A percentile compares a stretch with the other conserved stretches of the same genome.
Evolutionary conservation across 23 red algal genomes (phyloP).

Genomic region (Gracilaria gracilis): DNA sequence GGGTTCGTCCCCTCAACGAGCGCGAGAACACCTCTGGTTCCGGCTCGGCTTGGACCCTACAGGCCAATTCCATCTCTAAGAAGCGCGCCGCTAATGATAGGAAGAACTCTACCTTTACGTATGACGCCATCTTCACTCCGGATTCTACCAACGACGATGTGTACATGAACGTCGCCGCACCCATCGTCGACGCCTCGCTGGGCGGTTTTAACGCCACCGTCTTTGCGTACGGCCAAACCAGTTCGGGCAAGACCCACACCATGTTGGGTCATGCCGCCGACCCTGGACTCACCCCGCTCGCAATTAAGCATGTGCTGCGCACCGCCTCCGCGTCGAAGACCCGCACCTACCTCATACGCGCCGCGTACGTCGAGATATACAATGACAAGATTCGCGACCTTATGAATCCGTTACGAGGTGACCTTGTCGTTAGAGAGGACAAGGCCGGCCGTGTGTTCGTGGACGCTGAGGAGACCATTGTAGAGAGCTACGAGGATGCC

Average conservation of each 20-base stretch:
- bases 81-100: conserved; percentile 9
- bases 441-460: conserved; percentile 69
- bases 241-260: conserved; percentile 96
- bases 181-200: conserved; percentile 83
- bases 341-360: conserved; percentile 52
- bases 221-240: conserved; percentile 98
- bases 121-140: conserved; percentile 79
- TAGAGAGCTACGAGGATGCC: conserved; percentile 68
- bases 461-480: conserved; percentile 75
- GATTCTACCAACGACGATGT: conserved; percentile 78
- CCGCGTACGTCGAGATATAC: conserved; percentile 92
- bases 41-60: conserved; percentile 30
- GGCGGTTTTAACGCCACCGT: conserved; percentile 89
- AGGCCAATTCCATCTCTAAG: conserved; percentile 35
- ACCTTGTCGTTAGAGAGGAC: conserved; percentile 52
- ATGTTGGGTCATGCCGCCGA: conserved; percentile 84
- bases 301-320: conserved; percentile 82
- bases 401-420: conserved; percentile 54
- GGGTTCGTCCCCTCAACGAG: conserved; percentile 86
- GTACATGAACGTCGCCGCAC: conserved; percentile 61
- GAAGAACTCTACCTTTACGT: conserved; percentile 44
- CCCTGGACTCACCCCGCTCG: conserved; percentile 80
- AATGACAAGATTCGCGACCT: conserved; percentile 95
- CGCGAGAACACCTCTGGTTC: conserved; percentile 46
- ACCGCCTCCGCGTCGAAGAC: conserved; percentile 42